Evolutionary conservation across 1,284 basidiomycete species (phyloP), one percentile per base, ranked within the genome.

Genomic region (Pisolithus thermaeus): DNA sequence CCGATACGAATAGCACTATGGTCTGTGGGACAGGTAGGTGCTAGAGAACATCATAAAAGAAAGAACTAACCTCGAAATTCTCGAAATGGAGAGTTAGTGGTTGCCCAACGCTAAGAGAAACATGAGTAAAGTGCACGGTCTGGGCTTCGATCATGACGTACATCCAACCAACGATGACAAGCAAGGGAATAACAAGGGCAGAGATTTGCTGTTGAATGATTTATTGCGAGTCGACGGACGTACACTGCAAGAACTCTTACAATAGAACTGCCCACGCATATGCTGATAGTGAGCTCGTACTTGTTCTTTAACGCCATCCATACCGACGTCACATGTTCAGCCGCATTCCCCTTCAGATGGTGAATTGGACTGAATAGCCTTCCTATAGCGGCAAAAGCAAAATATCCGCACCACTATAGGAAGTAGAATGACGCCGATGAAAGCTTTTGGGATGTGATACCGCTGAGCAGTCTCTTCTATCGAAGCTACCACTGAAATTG

Each of bases 271-370:
- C 94, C 94, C 50, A 97, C 87, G 52, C 90, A 90, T 54, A 97
- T 91, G 3, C 86, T 86, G 56, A 97, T 90, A 0, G 90, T 87
- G 32, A 92, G 73, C 63, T 92, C 89, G 83, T 92, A 92, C 64
- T 90, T 87, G 56, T 80, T 77, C 70, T 92, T 92, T 76, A 87
- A 76, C 0, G 92, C 91, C 92, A 95, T 95, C 86, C 89, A 92
- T 3, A 95, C 81, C 7, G 87, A 83, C 0, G 90, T 93, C 36
- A 84, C 81, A 59, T 87, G 84, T 62, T 88, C 91, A 16, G 90
- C 89, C 11, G 88, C 84, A 62, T 90, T 90, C 3, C 83, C 81
- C 84, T 55, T 11, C 25, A 4, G 20, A 32, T 1, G 30, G 42
- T 8, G 9, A 47, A 27, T 27, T 28, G 14, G 30, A 11, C 9